Conservation (phyloP, 2,329 filamentous ascomycete species). For the Cercospora citrullina region DNA sequence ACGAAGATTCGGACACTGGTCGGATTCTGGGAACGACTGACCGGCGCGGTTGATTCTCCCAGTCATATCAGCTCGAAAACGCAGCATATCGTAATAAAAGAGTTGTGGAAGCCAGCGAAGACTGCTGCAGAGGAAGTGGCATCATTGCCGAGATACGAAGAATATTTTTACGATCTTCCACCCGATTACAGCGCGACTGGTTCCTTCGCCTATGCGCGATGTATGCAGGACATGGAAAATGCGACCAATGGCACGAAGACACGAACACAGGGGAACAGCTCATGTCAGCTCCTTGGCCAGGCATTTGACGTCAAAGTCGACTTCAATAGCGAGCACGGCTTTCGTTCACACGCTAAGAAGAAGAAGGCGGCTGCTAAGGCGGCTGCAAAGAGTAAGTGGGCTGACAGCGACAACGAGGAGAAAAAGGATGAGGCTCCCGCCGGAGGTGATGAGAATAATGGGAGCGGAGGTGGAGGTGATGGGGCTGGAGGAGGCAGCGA, state of each 20-base stretch:
- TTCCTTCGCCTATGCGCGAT: conserved; percentile 20
- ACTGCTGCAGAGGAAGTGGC: conserved; percentile 9
- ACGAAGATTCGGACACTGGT: conserved; percentile 31
- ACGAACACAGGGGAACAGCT: conserved; percentile 3
- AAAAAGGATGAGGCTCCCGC: conserved; percentile 43
- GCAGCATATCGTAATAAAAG: conserved; percentile 18
- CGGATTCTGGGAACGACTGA: conserved; percentile 30
- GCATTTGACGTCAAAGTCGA: conserved; percentile 51
- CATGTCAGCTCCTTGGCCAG: conserved; percentile 8
- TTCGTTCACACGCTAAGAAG: conserved; percentile 56
- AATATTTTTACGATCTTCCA: conserved; percentile 45
- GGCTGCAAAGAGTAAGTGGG: conserved; percentile 44
- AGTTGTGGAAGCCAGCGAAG: conserved; percentile 26
- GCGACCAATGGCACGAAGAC: conserved; percentile 13
- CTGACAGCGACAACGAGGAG: conserved; percentile 50
- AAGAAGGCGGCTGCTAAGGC: conserved; percentile 46
- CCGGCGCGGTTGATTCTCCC: neutral
- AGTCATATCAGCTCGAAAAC: neutral
- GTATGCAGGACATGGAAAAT: conserved; percentile 16
- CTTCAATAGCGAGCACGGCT: conserved; percentile 55
- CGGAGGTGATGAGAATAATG: conserved; percentile 41
- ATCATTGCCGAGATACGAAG: conserved; percentile 47
- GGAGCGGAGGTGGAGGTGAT: conserved; percentile 30
- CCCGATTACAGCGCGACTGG: conserved; percentile 47
- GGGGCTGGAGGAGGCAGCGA: conserved; percentile 31